A percentile compares a stretch with the other conserved stretches of the same genome.
Conservation (phyloP, 2,329 filamentous ascomycete genomes). For the Calonectria crousiana region DNA sequence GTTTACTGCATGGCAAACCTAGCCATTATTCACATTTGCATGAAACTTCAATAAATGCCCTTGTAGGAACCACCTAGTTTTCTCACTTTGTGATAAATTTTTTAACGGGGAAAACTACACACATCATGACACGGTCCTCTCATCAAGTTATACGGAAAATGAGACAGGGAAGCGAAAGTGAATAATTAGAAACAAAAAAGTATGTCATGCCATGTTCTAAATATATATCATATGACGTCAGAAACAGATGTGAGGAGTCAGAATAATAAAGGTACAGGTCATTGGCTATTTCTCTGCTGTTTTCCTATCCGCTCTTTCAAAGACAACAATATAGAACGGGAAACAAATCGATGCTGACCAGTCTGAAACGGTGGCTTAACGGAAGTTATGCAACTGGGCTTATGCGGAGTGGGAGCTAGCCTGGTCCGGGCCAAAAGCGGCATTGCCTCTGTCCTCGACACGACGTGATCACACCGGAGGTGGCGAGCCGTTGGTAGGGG, state of each 20-base stretch:
- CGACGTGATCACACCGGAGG: slow-evolving; percentile 12
- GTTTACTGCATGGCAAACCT: not conserved
- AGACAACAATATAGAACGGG: not conserved
- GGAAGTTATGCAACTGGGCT: slow-evolving; percentile 2
- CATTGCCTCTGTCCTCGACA: slow-evolving; percentile 11
- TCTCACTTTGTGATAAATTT: not conserved
- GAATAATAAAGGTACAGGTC: not conserved
- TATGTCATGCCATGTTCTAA: not conserved
- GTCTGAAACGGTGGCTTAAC: slow-evolving; percentile 7
- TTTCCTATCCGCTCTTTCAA: not conserved
- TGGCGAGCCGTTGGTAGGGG: slow-evolving; percentile 11
- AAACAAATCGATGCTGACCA: not conserved
- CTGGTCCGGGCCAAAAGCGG: slow-evolving; percentile 7
- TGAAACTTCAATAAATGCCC: not conserved
- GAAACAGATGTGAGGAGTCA: not conserved
- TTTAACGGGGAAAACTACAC: not conserved
- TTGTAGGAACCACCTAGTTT: not conserved
- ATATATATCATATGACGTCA: slow-evolving; percentile 9
- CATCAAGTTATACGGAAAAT: not conserved
- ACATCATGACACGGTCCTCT: not conserved
- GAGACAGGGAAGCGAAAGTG: not conserved
- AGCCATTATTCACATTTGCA: not conserved
- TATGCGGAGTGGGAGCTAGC: slow-evolving; percentile 2
- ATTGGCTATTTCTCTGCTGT: not conserved
- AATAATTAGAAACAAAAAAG: not conserved